phyloP scores from a whole-genome alignment of 192 early-diverging fungal genomes.

The Geranomyces variabilis region DNA sequence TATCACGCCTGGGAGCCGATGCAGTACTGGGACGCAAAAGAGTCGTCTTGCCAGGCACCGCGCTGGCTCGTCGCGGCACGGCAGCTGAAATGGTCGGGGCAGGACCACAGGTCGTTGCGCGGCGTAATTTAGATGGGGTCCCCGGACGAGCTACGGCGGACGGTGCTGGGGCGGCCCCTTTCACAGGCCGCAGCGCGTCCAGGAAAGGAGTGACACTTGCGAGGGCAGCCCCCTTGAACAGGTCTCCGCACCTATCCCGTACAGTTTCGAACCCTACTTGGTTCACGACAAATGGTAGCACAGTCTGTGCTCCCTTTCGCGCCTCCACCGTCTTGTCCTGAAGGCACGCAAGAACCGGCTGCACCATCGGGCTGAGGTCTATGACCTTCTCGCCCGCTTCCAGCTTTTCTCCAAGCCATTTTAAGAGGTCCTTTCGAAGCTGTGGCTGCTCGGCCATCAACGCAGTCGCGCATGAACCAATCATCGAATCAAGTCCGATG shows the following conservation, averaged over 20 bases:
- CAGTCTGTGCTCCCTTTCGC: constrained; percentile 78
- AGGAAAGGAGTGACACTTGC: constrained; percentile 69
- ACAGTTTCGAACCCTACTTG: constrained; percentile 76
- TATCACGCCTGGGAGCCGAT: background rate
- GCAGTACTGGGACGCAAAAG: constrained; percentile 15
- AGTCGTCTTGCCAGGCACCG: background rate
- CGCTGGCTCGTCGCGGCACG: background rate
- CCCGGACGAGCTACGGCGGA: constrained; percentile 7
- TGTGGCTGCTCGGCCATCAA: constrained; percentile 82
- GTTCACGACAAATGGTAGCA: constrained; percentile 68
- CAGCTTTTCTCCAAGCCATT: constrained; percentile 74
- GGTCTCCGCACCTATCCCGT: constrained; percentile 70
- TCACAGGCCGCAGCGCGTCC: constrained; percentile 19
- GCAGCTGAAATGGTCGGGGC: background rate
- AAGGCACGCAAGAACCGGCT: constrained; percentile 75
- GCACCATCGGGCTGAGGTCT: constrained; percentile 68
- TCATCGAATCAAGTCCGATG: constrained; percentile 69
- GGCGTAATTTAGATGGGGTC: constrained; percentile 17
- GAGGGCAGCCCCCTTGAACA: constrained; percentile 73
- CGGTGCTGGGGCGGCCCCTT: background rate
- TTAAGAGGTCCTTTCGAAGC: constrained; percentile 84
- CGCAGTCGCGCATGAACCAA: constrained; percentile 65
- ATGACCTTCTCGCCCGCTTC: constrained; percentile 47
- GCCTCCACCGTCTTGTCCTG: constrained; percentile 91
- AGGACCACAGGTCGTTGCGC: background rate